A percentile compares a stretch with the other conserved stretches of the same genome.
phyloP scores from a whole-genome alignment of 345 rosid genomes.

The Aquilaria yunnanensis region DNA sequence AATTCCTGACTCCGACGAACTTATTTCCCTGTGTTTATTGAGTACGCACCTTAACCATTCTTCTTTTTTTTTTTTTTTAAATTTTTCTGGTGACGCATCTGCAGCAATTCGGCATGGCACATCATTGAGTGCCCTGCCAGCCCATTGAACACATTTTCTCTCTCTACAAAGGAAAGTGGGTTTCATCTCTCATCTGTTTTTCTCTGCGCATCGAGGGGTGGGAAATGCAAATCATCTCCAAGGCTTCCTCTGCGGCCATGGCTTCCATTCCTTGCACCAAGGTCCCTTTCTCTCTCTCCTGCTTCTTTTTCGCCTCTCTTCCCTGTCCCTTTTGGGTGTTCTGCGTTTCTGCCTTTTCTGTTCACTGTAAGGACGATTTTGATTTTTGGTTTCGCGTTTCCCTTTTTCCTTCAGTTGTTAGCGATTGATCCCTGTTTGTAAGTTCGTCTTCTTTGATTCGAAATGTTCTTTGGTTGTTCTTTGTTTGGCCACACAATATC shows the following conservation, averaged over 20 bases:
- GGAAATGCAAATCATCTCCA: slow-evolving; percentile 64
- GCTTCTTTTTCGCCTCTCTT: neutral
- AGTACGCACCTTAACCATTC: too few species aligned
- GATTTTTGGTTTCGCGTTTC: neutral
- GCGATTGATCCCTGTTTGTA: neutral
- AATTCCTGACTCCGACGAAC: too few species aligned
- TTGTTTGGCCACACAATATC: neutral
- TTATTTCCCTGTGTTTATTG: too few species aligned
- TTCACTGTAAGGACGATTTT: neutral
- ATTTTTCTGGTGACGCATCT: neutral
- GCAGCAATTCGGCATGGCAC: slow-evolving; percentile 1
- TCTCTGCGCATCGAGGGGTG: neutral
- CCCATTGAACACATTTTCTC: slow-evolving; percentile 3
- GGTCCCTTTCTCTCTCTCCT: slow-evolving; percentile 30
- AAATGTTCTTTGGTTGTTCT: neutral
- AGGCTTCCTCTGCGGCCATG: slow-evolving; percentile 62
- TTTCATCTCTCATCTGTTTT: neutral
- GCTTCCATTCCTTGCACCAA: slow-evolving; percentile 67
- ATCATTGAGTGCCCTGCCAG: slow-evolving; percentile 13
- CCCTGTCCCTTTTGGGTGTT: neutral
- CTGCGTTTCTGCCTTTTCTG: neutral
- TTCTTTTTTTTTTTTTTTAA: too few species aligned
- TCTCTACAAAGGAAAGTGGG: slow-evolving; percentile 1
- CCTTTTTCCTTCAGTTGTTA: neutral
- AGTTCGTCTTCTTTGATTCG: neutral